Evolutionary conservation across 2,329 filamentous ascomycete genomes (phyloP).

Genomic region (Diaporthe vaccinii): DNA sequence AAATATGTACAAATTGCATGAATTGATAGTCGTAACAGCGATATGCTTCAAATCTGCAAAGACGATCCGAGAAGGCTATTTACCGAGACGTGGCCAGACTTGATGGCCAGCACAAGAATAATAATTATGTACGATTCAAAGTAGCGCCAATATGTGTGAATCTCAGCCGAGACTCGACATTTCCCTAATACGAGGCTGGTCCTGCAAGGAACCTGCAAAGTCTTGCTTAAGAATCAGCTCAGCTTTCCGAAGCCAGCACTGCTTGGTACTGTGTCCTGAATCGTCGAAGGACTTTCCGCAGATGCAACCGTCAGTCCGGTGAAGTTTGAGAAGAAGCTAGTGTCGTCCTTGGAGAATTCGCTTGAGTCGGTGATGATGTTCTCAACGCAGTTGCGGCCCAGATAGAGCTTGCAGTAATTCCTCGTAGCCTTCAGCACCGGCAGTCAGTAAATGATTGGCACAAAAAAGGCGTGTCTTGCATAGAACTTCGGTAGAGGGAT

Average conservation of each 20-base stretch:
- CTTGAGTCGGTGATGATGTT: constrained; percentile 53
- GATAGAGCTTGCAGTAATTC: constrained; percentile 55
- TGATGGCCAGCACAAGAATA: no score
- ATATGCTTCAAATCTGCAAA: no score
- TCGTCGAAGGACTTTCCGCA: background rate
- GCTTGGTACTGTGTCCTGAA: background rate
- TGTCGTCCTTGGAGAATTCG: background rate
- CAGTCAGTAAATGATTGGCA: constrained; percentile 45
- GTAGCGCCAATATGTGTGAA: background rate
- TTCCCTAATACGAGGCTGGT: background rate
- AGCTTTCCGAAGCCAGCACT: constrained; percentile 28
- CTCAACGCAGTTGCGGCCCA: constrained; percentile 64
- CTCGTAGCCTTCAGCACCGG: background rate
- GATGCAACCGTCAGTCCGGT: constrained; percentile 2
- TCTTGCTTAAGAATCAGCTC: background rate
- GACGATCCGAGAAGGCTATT: background rate
- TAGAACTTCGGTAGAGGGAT: no score
- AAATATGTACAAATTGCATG: no score
- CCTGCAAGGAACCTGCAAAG: background rate
- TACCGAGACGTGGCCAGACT: background rate
- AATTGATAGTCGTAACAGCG: no score
- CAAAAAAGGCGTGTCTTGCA: no score
- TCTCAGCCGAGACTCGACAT: background rate
- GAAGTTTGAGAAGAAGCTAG: constrained; percentile 24
- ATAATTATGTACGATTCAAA: background rate